phyloP scores from a whole-genome alignment of 2,329 filamentous ascomycete genomes.

The Trichoderma sp. region DNA sequence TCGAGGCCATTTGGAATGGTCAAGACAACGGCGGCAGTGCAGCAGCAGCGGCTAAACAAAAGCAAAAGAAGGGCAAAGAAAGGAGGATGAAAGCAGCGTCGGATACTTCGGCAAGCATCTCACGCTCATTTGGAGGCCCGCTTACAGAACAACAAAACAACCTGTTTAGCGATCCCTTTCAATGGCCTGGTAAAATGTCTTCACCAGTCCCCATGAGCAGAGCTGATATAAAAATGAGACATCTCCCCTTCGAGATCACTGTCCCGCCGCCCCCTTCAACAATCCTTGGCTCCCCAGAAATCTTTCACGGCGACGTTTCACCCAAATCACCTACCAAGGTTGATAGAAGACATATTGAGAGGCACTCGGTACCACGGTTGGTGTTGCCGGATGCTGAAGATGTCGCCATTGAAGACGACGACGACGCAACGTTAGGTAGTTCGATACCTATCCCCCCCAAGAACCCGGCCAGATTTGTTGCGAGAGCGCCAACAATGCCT shows the following conservation, averaged over 20 bases:
- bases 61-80: conserved; percentile 18
- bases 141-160: not conserved
- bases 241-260: conserved; percentile 25
- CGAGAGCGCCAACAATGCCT: conserved; percentile 19
- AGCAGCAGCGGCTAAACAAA: conserved; percentile 11
- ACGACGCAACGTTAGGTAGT: not conserved
- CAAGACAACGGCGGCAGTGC: conserved; percentile 20
- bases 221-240: conserved; percentile 16
- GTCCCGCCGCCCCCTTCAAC: conserved; percentile 23
- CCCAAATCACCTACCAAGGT: conserved; percentile 24
- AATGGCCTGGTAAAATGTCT: conserved; percentile 9
- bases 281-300: conserved; percentile 22
- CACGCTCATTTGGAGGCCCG: not conserved
- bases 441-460: conserved; percentile 31
- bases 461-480: conserved; percentile 32
- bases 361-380: not conserved
- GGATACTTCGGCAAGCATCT: conserved; percentile 13
- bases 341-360: not conserved
- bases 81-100: conserved; percentile 22
- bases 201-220: conserved; percentile 17
- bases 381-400: not conserved
- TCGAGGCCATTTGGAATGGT: conserved; percentile 44
- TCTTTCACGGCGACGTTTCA: conserved; percentile 22
- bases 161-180: conserved; percentile 18
- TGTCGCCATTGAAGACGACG: conserved; percentile 24